Evolutionary conservation across 129 eudicot genomes (phyloP).

Genomic region (Lactuca saligna): DNA sequence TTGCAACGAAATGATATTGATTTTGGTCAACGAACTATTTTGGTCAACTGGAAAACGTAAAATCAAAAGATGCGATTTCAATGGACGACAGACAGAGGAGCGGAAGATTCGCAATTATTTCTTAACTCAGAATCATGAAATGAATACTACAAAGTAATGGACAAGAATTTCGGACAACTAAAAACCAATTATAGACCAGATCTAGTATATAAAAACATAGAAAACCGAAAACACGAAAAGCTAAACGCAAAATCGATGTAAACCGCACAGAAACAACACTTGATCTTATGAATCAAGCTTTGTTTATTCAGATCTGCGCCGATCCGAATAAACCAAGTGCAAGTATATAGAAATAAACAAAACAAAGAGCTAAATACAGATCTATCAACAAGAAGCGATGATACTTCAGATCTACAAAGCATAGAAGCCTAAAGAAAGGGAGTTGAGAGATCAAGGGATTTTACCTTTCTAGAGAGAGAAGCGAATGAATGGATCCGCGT

Average conservation of each 20-base stretch:
- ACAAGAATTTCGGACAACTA: neutral
- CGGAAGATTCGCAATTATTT: neutral
- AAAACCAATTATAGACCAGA: neutral
- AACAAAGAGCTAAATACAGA: neutral
- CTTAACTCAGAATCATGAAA: neutral
- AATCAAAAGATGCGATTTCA: neutral
- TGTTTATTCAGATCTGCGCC: neutral
- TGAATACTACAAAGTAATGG: neutral
- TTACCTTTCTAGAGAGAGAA: constrained; percentile 14
- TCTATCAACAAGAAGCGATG: neutral
- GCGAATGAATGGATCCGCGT: constrained; percentile 15
- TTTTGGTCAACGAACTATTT: neutral
- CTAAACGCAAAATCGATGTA: neutral
- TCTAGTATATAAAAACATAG: neutral
- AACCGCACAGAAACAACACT: neutral
- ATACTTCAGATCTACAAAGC: constrained; percentile 1
- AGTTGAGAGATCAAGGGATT: neutral
- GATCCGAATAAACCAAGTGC: neutral
- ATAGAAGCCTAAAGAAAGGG: neutral
- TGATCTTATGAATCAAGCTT: neutral
- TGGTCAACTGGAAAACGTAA: neutral
- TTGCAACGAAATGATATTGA: neutral
- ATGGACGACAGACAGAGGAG: neutral
- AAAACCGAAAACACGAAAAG: neutral
- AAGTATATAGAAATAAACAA: neutral